Percentiles rank a stretch among this genome's conserved stretches.
These are phyloP conservation scores for Triticum timopheevii DNA, from an alignment of 176 grass and related monocot species.

Conservation along the genomic window DNA sequence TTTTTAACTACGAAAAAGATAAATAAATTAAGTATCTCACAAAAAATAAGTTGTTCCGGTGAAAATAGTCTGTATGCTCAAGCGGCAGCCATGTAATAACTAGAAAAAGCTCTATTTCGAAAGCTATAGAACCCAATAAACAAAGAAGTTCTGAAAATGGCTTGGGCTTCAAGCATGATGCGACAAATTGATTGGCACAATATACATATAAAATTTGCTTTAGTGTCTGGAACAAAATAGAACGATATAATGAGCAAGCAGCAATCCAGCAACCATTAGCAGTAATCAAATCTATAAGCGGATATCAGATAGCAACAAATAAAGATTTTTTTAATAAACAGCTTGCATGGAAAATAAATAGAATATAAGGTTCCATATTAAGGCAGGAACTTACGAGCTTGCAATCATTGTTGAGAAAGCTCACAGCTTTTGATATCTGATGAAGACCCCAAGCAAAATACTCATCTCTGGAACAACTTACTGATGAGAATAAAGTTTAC, in stretches of 20 bases:
- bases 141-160: neutral
- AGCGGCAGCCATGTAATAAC: conserved; percentile 6
- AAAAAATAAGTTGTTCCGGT: neutral
- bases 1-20: neutral
- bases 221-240: conserved; percentile 7
- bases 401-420: conserved; percentile 99
- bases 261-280: neutral
- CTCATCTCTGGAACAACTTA: conserved; percentile 73
- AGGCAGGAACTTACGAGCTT: conserved; percentile 73
- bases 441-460: conserved; percentile 99
- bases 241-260: conserved; percentile 7
- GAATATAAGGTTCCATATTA: neutral
- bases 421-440: conserved; percentile 98
- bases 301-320: conserved; percentile 11
- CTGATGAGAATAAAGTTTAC: conserved; percentile 8
- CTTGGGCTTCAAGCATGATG: conserved; percentile 3
- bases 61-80: neutral
- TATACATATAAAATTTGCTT: neutral
- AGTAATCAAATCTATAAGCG: conserved; percentile 17
- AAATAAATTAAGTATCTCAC: neutral
- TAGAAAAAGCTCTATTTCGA: neutral
- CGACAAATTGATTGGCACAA: neutral
- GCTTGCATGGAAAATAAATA: neutral
- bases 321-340: neutral
- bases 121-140: neutral